These are phyloP conservation scores for Linderniella brevidens DNA, from an alignment of 257 asterid species.

Conservation along the genomic window DNA sequence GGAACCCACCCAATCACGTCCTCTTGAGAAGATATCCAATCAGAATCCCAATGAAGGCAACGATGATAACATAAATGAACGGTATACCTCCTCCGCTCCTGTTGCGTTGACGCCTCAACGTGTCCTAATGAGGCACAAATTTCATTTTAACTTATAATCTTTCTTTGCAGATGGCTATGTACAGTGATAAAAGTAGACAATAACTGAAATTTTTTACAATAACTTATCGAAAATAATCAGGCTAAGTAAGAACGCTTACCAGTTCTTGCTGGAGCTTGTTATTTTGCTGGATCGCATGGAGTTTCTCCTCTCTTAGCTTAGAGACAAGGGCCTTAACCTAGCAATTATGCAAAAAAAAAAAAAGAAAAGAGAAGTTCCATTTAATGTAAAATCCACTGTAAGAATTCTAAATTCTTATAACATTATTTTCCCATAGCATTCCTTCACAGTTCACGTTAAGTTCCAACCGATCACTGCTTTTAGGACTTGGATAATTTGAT, in stretches of 20 bases:
- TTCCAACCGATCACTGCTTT: too few species aligned
- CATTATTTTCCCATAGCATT: neutral
- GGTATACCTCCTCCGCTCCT: conserved; percentile 51
- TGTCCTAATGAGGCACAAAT: conserved; percentile 32
- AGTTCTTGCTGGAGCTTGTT: conserved; percentile 61
- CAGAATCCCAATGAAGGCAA: conserved; percentile 63
- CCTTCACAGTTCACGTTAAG: too few species aligned
- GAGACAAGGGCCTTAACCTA: conserved; percentile 66
- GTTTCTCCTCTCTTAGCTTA: conserved; percentile 76
- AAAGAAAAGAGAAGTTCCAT: too few species aligned
- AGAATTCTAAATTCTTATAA: neutral
- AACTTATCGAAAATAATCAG: neutral
- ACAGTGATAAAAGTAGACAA: neutral
- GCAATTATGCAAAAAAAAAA: conserved; percentile 15
- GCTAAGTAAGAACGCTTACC: conserved; percentile 14
- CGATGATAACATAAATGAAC: conserved; percentile 43
- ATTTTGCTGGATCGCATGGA: conserved; percentile 45
- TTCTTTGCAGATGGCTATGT: neutral
- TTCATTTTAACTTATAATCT: neutral
- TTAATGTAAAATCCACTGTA: neutral
- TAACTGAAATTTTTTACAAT: neutral
- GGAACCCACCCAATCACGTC: conserved; percentile 14
- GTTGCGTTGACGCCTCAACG: conserved; percentile 51
- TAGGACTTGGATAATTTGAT: too few species aligned
- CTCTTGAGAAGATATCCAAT: conserved; percentile 78